A percentile compares a stretch with the other conserved stretches of the same genome.
phyloP scores from a whole-genome alignment of 75 land plant genomes.

The Cupressus sempervirens region DNA sequence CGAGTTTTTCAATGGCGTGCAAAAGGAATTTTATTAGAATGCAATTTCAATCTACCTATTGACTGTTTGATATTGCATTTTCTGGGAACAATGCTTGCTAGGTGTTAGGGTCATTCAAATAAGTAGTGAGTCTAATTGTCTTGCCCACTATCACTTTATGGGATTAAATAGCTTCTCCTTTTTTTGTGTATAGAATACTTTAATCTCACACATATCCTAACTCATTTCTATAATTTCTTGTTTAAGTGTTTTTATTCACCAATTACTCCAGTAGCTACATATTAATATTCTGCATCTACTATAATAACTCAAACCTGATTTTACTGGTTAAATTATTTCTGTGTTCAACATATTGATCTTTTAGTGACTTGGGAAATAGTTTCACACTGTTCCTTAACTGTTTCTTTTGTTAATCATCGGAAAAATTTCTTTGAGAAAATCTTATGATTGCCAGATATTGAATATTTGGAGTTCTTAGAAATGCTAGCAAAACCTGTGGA shows the following conservation, averaged over 20 bases:
- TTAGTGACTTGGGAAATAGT: not conserved
- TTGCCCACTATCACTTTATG: not conserved
- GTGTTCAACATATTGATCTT: not conserved
- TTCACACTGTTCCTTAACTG: not conserved
- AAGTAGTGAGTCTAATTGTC: not conserved
- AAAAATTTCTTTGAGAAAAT: not conserved
- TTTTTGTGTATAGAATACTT: not conserved
- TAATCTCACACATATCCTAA: not conserved
- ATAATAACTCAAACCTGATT: not conserved
- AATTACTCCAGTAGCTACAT: not conserved
- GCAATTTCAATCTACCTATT: not conserved
- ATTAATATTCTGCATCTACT: not conserved
- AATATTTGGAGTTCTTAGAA: slow-evolving; percentile 85
- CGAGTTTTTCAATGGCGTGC: not conserved
- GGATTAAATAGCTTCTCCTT: not conserved
- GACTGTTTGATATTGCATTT: not conserved
- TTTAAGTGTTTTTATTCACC: not conserved
- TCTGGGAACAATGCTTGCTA: not conserved
- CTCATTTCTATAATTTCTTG: not conserved
- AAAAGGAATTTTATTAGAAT: not conserved
- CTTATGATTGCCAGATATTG: slow-evolving; percentile 62
- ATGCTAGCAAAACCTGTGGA: slow-evolving; percentile 71
- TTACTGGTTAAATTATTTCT: not conserved
- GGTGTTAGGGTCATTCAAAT: not conserved
- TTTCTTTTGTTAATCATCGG: not conserved